These are phyloP conservation scores for Aspergillus cavernicola DNA, from an alignment of 495 filamentous ascomycete species.

Conservation along the genomic window DNA sequence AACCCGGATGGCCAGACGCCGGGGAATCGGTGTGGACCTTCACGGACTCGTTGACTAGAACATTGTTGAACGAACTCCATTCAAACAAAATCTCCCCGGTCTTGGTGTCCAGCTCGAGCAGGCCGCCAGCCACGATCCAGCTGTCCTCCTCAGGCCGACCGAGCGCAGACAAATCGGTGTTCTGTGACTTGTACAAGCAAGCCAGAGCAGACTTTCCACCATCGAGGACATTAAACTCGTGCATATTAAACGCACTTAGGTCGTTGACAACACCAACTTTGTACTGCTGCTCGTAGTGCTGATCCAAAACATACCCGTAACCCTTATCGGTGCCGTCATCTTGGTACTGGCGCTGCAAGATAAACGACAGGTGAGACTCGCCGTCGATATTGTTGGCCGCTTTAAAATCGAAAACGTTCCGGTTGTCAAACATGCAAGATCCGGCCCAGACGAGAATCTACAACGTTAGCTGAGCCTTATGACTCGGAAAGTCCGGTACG, in stretches of 20 bases:
- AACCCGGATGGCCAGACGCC: conserved; percentile 26
- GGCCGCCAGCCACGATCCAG: conserved; percentile 38
- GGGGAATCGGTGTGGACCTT: conserved; percentile 15
- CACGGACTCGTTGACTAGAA: conserved; percentile 39
- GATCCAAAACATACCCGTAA: conserved; percentile 31
- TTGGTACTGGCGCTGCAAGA: conserved; percentile 35
- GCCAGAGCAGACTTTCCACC: conserved; percentile 43
- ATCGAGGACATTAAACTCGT: conserved; percentile 46
- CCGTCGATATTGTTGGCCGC: conserved; percentile 35
- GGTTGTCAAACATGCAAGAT: conserved; percentile 32
- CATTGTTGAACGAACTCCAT: conserved; percentile 44
- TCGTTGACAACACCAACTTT: conserved; percentile 38
- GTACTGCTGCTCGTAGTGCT: conserved; percentile 32
- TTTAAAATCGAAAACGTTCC: conserved; percentile 40
- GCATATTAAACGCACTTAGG: conserved; percentile 43
- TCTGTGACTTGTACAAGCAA: conserved; percentile 44
- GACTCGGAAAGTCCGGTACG: background rate
- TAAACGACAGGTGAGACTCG: conserved; percentile 44
- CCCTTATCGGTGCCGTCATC: conserved; percentile 32
- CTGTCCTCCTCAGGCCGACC: conserved; percentile 38
- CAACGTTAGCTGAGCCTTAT: background rate
- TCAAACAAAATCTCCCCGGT: conserved; percentile 45
- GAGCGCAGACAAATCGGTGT: conserved; percentile 39
- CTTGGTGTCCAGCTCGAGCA: conserved; percentile 45
- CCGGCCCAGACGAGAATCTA: conserved; percentile 43